Conservation (phyloP, 2,329 filamentous ascomycete genomes). For the Orbilia blumenaviensis region DNA sequence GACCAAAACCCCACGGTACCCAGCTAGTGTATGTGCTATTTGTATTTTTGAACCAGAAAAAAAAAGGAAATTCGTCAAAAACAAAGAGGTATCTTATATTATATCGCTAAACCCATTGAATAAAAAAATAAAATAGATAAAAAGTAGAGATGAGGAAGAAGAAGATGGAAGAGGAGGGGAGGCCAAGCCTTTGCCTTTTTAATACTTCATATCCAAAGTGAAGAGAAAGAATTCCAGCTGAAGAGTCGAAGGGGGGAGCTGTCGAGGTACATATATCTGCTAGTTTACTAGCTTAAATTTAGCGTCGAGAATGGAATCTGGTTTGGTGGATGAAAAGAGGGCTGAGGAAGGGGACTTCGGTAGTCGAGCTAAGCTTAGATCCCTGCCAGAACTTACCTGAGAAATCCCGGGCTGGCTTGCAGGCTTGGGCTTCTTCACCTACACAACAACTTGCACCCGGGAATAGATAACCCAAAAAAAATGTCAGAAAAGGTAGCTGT, state of each 20-base stretch:
- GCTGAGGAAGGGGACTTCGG: slow-evolving; percentile 31
- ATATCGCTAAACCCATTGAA: slow-evolving; percentile 13
- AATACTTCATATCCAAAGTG: slow-evolving; percentile 5
- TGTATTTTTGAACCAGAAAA: too few relatives aligned
- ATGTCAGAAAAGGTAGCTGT: background rate
- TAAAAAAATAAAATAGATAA: background rate
- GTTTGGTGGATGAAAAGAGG: slow-evolving; percentile 32
- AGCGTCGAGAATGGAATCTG: too few relatives aligned
- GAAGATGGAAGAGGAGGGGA: slow-evolving; percentile 10
- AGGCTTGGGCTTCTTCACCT: too few relatives aligned
- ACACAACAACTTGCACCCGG: background rate
- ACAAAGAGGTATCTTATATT: background rate
- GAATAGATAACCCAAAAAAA: background rate
- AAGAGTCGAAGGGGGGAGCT: slow-evolving; percentile 4
- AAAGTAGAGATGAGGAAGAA: background rate
- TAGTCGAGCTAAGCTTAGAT: slow-evolving; percentile 40
- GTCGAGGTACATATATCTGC: background rate
- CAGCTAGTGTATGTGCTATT: too few relatives aligned
- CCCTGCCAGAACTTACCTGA: slow-evolving; percentile 27
- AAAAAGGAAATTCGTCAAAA: slow-evolving; percentile 46
- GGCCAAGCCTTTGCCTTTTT: slow-evolving; percentile 40
- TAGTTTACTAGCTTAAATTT: slow-evolving; percentile 39
- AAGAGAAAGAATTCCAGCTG: background rate
- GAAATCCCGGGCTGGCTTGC: slow-evolving; percentile 10
- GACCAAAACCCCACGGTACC: background rate